Base-by-base conservation (phyloP, 2,329 filamentous ascomycete species). In the Hawksworthiomyces lignivorus region DNA sequence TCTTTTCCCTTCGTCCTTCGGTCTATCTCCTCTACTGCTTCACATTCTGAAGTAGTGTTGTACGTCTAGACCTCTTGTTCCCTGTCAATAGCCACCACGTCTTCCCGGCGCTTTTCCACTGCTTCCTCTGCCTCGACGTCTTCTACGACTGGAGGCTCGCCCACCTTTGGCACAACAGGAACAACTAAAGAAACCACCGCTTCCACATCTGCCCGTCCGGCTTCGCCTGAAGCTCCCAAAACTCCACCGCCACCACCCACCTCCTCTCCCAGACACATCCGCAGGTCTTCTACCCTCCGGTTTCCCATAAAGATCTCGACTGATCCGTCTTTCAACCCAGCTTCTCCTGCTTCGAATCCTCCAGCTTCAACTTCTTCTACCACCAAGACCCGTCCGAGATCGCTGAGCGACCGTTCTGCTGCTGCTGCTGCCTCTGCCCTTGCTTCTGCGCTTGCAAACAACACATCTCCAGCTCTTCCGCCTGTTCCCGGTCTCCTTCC, bases 291-390 rank as follows among this genome's bases (percentile, higher is more conserved):
- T 6, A 48, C 48, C 10, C 46, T 48, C 24, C 48, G 48, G 12
- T 49, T 50, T 31, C 48, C 48, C 24, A 44, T 50, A 30, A 47
- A 47, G 35, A 34, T 50, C 32, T 45, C 46, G 12, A 40, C 43
- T 35, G 44, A 47, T n/a, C n/a, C n/a, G n/a, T n/a, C n/a, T n/a
- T n/a, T n/a, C n/a, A n/a, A n/a, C n/a, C n/a, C n/a, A n/a, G n/a
- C n/a, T n/a, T n/a, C n/a, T n/a, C n/a, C n/a, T n/a, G n/a, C n/a
- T n/a, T n/a, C n/a, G n/a, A n/a, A n/a, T n/a, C n/a, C n/a, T n/a
- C n/a, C n/a, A n/a, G n/a, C n/a, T n/a, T n/a, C n/a, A n/a, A n/a
- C n/a, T n/a, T 12, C 41, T 4, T 17, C 42, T n/a, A 26, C 30
- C 5, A 32, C 36, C 27, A 36, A 41, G 19, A 11, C 35, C 36